Evolutionary conservation across 306 rosid genomes (phyloP).

Genomic region (Medicago truncatula): DNA sequence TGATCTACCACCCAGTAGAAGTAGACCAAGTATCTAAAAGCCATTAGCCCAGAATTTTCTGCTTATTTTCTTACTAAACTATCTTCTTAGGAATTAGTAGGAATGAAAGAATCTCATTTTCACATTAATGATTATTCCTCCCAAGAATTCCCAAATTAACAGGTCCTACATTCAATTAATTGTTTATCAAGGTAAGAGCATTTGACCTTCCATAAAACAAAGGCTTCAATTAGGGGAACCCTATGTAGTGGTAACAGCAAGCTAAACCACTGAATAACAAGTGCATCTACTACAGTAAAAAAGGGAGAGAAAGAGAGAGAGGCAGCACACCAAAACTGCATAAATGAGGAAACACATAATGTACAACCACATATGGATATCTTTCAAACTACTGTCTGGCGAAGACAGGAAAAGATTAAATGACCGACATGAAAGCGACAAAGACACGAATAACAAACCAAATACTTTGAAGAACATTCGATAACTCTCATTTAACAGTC

Average conservation of each 20-base stretch:
- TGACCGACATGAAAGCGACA: neutral
- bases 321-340: neutral
- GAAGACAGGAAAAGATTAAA: neutral
- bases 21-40: neutral
- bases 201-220: slow-evolving; percentile 4
- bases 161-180: slow-evolving; percentile 18
- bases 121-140: slow-evolving; percentile 13
- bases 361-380: neutral
- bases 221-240: neutral
- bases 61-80: neutral
- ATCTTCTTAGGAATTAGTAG: neutral
- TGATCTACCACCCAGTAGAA: neutral
- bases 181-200: slow-evolving; percentile 6
- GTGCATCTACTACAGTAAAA: neutral
- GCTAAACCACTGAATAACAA: neutral
- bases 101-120: slow-evolving; percentile 13
- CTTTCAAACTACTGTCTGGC: neutral
- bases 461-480: neutral
- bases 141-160: slow-evolving; percentile 2
- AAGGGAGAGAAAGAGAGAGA: neutral
- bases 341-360: neutral
- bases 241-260: neutral
- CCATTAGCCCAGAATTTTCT: neutral
- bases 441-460: neutral
- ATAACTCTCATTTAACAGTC: neutral